Evolutionary conservation across 129 eudicot genomes (phyloP).

Genomic region (Tanacetum coccineum): DNA sequence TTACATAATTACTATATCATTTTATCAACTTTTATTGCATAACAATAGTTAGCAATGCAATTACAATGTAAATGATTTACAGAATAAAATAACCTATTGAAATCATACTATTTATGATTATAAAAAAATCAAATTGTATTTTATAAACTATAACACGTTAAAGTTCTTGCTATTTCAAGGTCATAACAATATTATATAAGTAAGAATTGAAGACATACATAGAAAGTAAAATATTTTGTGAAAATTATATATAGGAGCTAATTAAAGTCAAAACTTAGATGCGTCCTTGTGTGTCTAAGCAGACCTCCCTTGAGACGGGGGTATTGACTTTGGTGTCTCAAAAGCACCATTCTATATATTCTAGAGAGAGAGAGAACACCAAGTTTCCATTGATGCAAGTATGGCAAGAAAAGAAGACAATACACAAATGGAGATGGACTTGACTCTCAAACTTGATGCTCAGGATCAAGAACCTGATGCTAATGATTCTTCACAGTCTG

Average conservation of each 20-base stretch:
- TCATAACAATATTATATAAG: neutral
- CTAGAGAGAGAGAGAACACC: conserved; percentile 19
- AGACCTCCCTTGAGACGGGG: conserved; percentile 47
- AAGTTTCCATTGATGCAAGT: conserved; percentile 19
- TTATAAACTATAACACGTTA: neutral
- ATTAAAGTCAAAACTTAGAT: conserved; percentile 73
- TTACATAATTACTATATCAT: no score
- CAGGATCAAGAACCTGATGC: conserved; percentile 37
- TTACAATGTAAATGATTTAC: no score
- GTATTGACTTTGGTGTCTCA: conserved; percentile 85
- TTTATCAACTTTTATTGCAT: no score
- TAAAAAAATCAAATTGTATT: neutral
- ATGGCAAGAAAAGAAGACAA: conserved; percentile 33
- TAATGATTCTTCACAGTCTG: conserved; percentile 29
- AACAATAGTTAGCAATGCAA: no score
- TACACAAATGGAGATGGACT: conserved; percentile 54
- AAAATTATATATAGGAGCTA: conserved; percentile 24
- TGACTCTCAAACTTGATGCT: conserved; percentile 56
- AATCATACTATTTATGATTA: no score
- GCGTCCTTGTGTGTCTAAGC: conserved; percentile 58
- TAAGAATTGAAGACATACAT: conserved; percentile 2
- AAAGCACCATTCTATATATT: conserved; percentile 35
- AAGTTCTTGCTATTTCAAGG: no score
- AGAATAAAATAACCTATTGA: no score
- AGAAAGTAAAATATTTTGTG: conserved; percentile 21